Base-by-base conservation (phyloP, 2,329 filamentous ascomycete species). In the Blumeriella jaapii region DNA sequence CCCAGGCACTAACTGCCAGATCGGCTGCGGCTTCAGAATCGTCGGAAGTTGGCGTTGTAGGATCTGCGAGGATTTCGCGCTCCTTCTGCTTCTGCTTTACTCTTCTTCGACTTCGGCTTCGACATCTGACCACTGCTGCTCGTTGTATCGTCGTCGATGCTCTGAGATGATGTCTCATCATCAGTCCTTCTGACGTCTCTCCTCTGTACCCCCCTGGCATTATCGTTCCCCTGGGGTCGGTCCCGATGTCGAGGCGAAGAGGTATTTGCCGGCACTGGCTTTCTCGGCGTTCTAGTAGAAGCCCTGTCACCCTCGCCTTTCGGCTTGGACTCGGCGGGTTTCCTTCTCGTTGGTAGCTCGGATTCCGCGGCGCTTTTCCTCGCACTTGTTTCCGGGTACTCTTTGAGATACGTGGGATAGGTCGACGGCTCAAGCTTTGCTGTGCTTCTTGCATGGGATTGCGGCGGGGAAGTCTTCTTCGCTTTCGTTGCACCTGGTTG, bases 1-100 rank as follows among this genome's bases (percentile, higher is more conserved):
- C 71, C 69, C 74, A 82, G 7, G 64, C 62, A 13, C 57, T 60
- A 31, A 69, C 63, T 6, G 60, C 63, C 13, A 62, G 58, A 13
- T 59, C 57, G 4, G 62, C 57, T 8, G 59, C 60, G 22, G 40
- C 35, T 5, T 67, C 65, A 7, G 62, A 61, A 5, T 61, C 65
- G n/a, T 67, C 65, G 4, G 61, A 63, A 20, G 65, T 64, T 38
- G 67, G 58, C 44, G 55, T 59, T 54, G 53, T 58, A 39, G 52
- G 49, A 45, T 59, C 58, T 37, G 38, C 59, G 47, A 45, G 51
- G 19, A 61, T 48, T 4, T 49, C 48, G 5, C 51, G 31, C 39
- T 55, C 55, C 31, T 57, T 59, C 16, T 50, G 41, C 38, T 58
- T 61, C 7, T 47, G 44, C 39, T 42, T 54, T 22, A 31, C 38